These are phyloP conservation scores for Erucastrum elatum DNA, from an alignment of 345 rosid genomes.

Conservation along the genomic window DNA sequence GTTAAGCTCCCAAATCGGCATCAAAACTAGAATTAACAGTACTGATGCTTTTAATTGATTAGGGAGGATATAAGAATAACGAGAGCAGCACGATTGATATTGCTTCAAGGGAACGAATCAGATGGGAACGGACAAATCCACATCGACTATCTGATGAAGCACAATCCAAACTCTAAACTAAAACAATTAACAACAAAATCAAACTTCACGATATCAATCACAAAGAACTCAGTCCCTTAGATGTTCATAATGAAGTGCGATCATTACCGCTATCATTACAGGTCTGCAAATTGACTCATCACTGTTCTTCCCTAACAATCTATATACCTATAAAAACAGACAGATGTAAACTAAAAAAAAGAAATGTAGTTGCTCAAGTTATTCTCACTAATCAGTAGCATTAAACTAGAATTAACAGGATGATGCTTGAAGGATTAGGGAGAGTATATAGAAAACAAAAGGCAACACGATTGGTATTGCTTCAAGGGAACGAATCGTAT, in stretches of 20 bases:
- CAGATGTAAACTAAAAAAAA: too few species aligned
- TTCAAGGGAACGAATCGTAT: slow-evolving; percentile 83
- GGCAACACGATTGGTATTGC: slow-evolving; percentile 65
- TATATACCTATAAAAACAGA: too few species aligned
- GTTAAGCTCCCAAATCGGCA: slow-evolving; percentile 33
- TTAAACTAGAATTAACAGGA: slow-evolving; percentile 16
- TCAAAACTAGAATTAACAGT: neutral
- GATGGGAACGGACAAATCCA: slow-evolving; percentile 56
- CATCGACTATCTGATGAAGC: slow-evolving; percentile 49
- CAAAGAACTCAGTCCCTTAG: slow-evolving; percentile 88
- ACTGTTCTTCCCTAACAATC: slow-evolving; percentile 35
- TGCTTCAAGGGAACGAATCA: slow-evolving; percentile 92
- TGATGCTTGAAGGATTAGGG: neutral
- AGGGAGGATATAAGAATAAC: slow-evolving; percentile 3
- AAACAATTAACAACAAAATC: neutral
- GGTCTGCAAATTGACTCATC: slow-evolving; percentile 84
- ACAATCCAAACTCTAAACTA: neutral
- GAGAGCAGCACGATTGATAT: slow-evolving; percentile 54
- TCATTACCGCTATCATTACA: slow-evolving; percentile 88
- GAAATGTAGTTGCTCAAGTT: slow-evolving; percentile 54
- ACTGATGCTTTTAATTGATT: neutral
- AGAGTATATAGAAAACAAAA: slow-evolving; percentile 10
- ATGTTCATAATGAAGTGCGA: slow-evolving; percentile 74
- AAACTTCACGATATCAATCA: too few species aligned
- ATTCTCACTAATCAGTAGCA: slow-evolving; percentile 31